Conservation (phyloP, 202 grass and related monocot species). For the Setaria viridis region DNA sequence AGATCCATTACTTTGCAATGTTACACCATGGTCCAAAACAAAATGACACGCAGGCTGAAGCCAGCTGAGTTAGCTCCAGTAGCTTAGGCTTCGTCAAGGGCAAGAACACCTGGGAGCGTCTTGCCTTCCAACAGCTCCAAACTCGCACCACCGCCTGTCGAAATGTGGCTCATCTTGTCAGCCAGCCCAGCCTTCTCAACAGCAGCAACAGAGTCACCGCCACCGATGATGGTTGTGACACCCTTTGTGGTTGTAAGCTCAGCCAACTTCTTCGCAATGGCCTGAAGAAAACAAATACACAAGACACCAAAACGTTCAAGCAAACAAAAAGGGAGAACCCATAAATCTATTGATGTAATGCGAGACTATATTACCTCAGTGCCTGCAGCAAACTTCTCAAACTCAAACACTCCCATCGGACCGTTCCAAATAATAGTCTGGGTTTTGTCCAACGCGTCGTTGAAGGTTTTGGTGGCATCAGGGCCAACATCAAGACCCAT, state of each 20-base stretch:
- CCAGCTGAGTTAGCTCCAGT: background rate
- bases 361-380: constrained; percentile 62
- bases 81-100: constrained; percentile 81
- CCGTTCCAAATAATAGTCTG: constrained; percentile 94
- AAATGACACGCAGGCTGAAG: constrained; percentile 11
- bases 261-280: constrained; percentile 90
- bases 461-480: constrained; percentile 79
- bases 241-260: constrained; percentile 69
- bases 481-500: constrained; percentile 95
- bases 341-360: background rate
- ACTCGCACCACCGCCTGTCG: constrained; percentile 84
- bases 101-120: constrained; percentile 83
- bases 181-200: constrained; percentile 91
- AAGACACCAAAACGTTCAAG: background rate
- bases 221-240: constrained; percentile 88
- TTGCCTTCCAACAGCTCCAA: constrained; percentile 94
- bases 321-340: background rate
- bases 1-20: constrained; percentile 33
- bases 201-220: constrained; percentile 88
- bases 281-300: constrained; percentile 45
- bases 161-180: constrained; percentile 96
- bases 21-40: constrained; percentile 45
- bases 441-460: constrained; percentile 59
- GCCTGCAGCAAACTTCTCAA: constrained; percentile 83
- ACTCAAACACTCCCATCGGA: constrained; percentile 94